Base-by-base conservation (phyloP, 345 rosid species). In the Salix brachista region DNA sequence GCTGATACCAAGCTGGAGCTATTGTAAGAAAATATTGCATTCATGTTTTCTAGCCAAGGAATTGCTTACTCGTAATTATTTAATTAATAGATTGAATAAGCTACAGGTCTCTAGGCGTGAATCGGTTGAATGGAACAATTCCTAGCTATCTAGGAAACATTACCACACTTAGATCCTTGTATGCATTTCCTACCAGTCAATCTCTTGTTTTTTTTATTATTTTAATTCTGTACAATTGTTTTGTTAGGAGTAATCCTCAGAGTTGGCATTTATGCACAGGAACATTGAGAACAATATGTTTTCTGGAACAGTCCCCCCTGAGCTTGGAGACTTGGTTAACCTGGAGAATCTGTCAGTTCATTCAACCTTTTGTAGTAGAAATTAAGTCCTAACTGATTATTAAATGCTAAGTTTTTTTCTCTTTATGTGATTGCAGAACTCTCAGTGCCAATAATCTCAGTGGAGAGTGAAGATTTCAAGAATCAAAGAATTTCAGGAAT, bases 311-410 rank as follows among this genome's bases (percentile, higher is more conserved):
- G 64, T 90, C 56, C 90, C 93, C 60, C 37, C 74, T 25, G 82
- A 83, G 77, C 80, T 88, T 17, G 89, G 89, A 70, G 83, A 80
- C 58, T 72, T 88, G 75, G 78, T 83, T 68, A 83, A 85, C 77
- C 73, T 88, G 78, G 61, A 74, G 61, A 76, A 67, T 71, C 67
- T 88, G 93, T 90, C 82, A 81, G 93, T 61, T 30, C 34, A 32
- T 37, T 52, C 16, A 26, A 60, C 34, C 67, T 50, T 25, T 64
- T 25, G 25, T 36, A 5, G 21, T 26, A 52, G 50, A 39, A 41
- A 41, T 41, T n/a, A 67, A 32, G 28, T 21, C 21, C 0, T 41
- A 11, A 34, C 10, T 37, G 5, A 36, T 50, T 50, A 50, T 50
- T 50, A 2, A 50, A 50, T 17, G 8, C 7, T 50, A 50, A 50